Evolutionary conservation across 768 basidiomycete genomes (phyloP).

Genomic region (Suillus subaureus): DNA sequence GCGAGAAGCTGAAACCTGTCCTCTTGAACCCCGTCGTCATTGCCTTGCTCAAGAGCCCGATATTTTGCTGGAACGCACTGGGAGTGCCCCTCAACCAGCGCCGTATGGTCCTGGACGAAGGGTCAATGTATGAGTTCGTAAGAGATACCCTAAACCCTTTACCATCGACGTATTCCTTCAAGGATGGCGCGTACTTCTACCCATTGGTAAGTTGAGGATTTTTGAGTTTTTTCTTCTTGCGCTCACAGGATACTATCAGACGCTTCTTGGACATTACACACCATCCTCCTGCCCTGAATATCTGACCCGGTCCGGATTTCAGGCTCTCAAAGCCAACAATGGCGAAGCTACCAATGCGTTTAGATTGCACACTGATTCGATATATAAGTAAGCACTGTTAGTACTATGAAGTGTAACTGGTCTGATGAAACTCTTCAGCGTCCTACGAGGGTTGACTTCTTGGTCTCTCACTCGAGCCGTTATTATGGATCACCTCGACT

Average conservation of each 20-base stretch:
- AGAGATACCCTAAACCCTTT: conserved; percentile 55
- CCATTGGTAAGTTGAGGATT: conserved; percentile 41
- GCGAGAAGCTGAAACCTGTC: conserved; percentile 57
- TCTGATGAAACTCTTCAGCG: conserved; percentile 31
- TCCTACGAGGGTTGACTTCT: conserved; percentile 44
- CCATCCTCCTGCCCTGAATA: conserved; percentile 63
- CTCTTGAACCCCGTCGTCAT: conserved; percentile 61
- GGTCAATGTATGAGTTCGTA: conserved; percentile 50
- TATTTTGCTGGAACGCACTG: conserved; percentile 74
- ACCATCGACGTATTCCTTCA: conserved; percentile 49
- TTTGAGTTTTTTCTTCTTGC: not conserved
- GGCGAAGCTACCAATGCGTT: conserved; percentile 52
- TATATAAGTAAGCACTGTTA: conserved; percentile 52
- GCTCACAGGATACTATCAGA: conserved; percentile 25
- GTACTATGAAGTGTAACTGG: not conserved
- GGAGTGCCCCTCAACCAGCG: conserved; percentile 77
- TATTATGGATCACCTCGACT: conserved; percentile 74
- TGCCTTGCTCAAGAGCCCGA: conserved; percentile 45
- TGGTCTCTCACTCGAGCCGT: conserved; percentile 61
- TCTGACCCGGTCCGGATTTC: conserved; percentile 62
- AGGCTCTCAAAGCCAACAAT: conserved; percentile 51
- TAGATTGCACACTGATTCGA: conserved; percentile 72
- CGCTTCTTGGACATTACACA: conserved; percentile 57
- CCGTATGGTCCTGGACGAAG: conserved; percentile 57
- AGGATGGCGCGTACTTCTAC: conserved; percentile 70